Base-by-base conservation (phyloP, 78 protist species). In the Capsaspora owczarzaki region DNA sequence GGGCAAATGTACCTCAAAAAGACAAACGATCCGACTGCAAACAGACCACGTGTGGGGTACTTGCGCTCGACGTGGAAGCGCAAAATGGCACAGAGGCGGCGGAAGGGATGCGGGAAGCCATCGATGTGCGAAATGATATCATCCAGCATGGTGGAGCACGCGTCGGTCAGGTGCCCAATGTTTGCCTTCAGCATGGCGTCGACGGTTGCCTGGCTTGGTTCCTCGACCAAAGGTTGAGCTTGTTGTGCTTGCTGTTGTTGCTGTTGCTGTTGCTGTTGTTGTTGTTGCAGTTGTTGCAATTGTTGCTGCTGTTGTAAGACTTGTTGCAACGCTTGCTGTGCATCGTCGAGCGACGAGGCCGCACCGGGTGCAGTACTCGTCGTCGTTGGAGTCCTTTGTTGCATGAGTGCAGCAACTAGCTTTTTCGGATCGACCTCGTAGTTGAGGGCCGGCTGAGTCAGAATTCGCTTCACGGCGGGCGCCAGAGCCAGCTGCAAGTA, bases 1-100 rank as follows among this genome's bases (percentile, higher is more conserved):
- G 84, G 78, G 51, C 84, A 80, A 40, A 80, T 37, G 60, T 53
- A 80, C 40, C 84, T 76, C 61, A 80, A 69, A 69, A 80, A 80
- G 41, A 80, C 40, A 2, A 70, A 80, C 20, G 46, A 75, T 12
- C 41, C 2, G 31, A 79, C 75, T 2, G 60, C 83, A 29, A 3
- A 12, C 53, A 42, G 41, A 2, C n/a, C 71, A 40, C 41, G 41
- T 4, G 1, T 40, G 22, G 71, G 71, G 40, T 33, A 61, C 22
- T 14, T 2, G 16, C n/a, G n/a, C n/a, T 33, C 40, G 14, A 61
- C 71, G 40, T 8, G 3, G 40, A 16, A 4, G 40, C 40, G 71
- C 16, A 61, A 1, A 20, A 5, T 6, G 10, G 3, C n/a, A 40
- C 71, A 61, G 40, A 61, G 4, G 43, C 16, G 16, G 41, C 33